phyloP scores from a whole-genome alignment of 257 asterid genomes.

The Orobanche coerulescens region DNA sequence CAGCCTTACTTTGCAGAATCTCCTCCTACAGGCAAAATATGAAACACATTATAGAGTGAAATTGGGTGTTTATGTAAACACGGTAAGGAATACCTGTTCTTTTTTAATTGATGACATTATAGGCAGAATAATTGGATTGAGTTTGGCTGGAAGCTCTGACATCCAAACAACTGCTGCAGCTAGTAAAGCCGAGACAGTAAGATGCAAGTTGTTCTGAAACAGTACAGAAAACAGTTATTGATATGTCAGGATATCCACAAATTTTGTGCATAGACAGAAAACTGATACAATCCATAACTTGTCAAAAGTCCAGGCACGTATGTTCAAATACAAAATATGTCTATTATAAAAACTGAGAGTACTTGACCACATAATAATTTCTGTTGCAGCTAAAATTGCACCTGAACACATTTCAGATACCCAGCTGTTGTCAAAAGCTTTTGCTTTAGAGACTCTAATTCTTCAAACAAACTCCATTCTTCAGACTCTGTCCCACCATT shows the following conservation, averaged over 20 bases:
- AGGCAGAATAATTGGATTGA: slow-evolving; percentile 86
- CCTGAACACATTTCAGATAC: slow-evolving; percentile 97
- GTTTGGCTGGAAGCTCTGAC: slow-evolving; percentile 85
- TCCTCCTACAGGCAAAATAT: slow-evolving; percentile 68
- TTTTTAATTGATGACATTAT: slow-evolving; percentile 87
- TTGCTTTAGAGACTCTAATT: slow-evolving; percentile 82
- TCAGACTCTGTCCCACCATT: slow-evolving; percentile 47
- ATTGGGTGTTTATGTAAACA: slow-evolving; percentile 8
- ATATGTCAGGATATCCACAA: slow-evolving; percentile 19
- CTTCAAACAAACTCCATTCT: slow-evolving; percentile 52
- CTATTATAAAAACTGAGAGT: neutral
- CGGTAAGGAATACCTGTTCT: slow-evolving; percentile 59
- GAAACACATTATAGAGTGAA: slow-evolving; percentile 21
- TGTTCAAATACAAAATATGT: neutral
- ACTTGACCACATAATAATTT: neutral
- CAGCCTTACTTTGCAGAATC: slow-evolving; percentile 84
- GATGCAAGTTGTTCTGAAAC: slow-evolving; percentile 82
- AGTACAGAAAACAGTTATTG: slow-evolving; percentile 24
- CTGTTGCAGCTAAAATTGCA: slow-evolving; percentile 24
- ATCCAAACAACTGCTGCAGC: slow-evolving; percentile 98
- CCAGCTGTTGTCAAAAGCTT: slow-evolving; percentile 86
- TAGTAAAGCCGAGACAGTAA: slow-evolving; percentile 82
- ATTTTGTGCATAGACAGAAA: neutral
- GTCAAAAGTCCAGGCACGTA: slow-evolving; percentile 8
- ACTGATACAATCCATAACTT: neutral